Conservation (phyloP, 805 yeast genomes). For the Ogataea siamensis region DNA sequence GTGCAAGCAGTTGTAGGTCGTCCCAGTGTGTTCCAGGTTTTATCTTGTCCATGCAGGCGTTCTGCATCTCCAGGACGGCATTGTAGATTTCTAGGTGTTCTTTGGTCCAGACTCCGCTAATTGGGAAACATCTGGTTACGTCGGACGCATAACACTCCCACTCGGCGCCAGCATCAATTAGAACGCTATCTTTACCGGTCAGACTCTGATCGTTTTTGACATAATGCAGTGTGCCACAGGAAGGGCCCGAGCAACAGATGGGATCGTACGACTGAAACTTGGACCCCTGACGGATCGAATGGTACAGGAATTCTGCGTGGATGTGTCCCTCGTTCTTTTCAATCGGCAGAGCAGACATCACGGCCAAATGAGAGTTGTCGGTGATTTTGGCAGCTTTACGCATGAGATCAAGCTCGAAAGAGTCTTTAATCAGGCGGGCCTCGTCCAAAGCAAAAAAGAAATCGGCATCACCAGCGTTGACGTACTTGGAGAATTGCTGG, state of each 20-base stretch:
- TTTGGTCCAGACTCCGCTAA: conserved; percentile 81
- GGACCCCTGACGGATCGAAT: conserved; percentile 90
- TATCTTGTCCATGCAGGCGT: conserved; percentile 62
- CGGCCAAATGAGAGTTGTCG: conserved; percentile 85
- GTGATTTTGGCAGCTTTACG: conserved; percentile 80
- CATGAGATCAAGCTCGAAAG: conserved; percentile 72
- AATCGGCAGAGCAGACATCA: conserved; percentile 88
- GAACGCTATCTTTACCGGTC: conserved; percentile 58
- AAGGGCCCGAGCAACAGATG: conserved; percentile 90
- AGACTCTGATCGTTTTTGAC: conserved; percentile 72
- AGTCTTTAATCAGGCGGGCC: conserved; percentile 80
- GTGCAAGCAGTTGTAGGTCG: conserved; percentile 76
- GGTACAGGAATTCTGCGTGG: conserved; percentile 94
- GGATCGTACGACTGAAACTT: conserved; percentile 90
- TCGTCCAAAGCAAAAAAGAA: conserved; percentile 81
- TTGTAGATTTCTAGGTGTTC: conserved; percentile 84
- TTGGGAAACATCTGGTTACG: conserved; percentile 94
- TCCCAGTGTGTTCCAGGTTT: conserved; percentile 89
- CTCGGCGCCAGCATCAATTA: conserved; percentile 97
- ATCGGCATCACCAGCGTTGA: conserved; percentile 45
- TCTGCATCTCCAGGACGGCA: conserved; percentile 81
- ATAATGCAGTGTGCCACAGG: conserved; percentile 89
- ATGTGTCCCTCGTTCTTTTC: conserved; percentile 86
- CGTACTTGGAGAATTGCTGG: conserved; percentile 32
- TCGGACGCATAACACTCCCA: conserved; percentile 93